Evolutionary conservation across 768 basidiomycete genomes (phyloP).

Genomic region (Tulasnella sp.): DNA sequence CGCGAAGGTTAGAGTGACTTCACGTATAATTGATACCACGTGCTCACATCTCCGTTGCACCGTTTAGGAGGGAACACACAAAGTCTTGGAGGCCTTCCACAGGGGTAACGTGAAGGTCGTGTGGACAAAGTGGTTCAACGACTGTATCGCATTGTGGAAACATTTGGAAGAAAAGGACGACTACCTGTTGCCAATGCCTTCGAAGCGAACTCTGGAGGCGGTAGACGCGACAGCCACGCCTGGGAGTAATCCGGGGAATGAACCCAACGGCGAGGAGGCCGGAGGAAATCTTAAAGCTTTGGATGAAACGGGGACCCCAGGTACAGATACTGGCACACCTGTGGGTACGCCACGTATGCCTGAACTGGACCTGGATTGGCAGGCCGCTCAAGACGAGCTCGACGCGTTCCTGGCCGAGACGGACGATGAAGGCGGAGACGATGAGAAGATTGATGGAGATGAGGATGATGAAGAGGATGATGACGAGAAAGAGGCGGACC

Average conservation of each 20-base stretch:
- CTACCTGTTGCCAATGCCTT: slow-evolving; percentile 24
- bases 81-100: slow-evolving; percentile 73
- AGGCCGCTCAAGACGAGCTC: slow-evolving; percentile 74
- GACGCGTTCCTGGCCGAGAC: slow-evolving; percentile 79
- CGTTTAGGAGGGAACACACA: slow-evolving; percentile 71
- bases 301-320: slow-evolving; percentile 12
- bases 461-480: slow-evolving; percentile 12
- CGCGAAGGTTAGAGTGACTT: slow-evolving; percentile 48
- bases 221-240: slow-evolving; percentile 40
- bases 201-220: slow-evolving; percentile 25
- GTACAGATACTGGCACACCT: slow-evolving; percentile 26
- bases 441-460: slow-evolving; percentile 18
- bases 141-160: slow-evolving; percentile 78
- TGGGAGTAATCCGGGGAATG: neutral
- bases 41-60: neutral
- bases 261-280: slow-evolving; percentile 24
- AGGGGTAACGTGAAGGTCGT: slow-evolving; percentile 75
- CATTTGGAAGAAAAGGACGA: slow-evolving; percentile 40
- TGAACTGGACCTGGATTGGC: slow-evolving; percentile 54
- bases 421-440: slow-evolving; percentile 34
- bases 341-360: slow-evolving; percentile 35
- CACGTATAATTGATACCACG: slow-evolving; percentile 2
- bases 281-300: slow-evolving; percentile 20
- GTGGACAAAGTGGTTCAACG: slow-evolving; percentile 80
- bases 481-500: slow-evolving; percentile 28